phyloP scores from a whole-genome alignment of 192 early-diverging fungal genomes.

The Lobosporangium transversale region DNA sequence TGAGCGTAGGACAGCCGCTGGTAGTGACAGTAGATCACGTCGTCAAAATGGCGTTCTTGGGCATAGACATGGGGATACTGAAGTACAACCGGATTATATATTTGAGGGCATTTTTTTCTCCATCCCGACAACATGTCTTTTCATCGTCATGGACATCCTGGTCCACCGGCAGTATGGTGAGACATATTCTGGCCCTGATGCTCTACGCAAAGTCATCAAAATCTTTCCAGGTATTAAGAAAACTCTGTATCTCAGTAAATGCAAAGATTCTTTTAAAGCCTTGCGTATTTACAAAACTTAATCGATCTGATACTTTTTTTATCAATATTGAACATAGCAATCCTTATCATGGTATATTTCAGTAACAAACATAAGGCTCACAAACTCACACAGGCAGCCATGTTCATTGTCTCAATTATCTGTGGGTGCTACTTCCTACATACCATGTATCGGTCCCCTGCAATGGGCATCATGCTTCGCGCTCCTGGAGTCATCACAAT shows the following conservation, averaged over 20 bases:
- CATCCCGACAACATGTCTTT: constrained; percentile 47
- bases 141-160: constrained; percentile 51
- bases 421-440: constrained; percentile 73
- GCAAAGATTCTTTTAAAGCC: too few species aligned
- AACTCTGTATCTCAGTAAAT: too few species aligned
- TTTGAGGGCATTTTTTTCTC: constrained; percentile 52
- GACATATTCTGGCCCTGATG: constrained; percentile 23
- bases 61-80: too few species aligned
- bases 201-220: constrained; percentile 35
- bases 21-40: not conserved
- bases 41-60: not conserved
- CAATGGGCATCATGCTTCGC: constrained; percentile 76
- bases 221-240: constrained; percentile 49
- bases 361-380: constrained; percentile 63
- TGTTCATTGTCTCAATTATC: constrained; percentile 58
- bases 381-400: constrained; percentile 57
- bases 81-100: constrained; percentile 29
- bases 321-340: too few species aligned
- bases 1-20: not conserved
- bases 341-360: constrained; percentile 69
- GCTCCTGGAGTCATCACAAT: constrained; percentile 78
- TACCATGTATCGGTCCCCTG: constrained; percentile 69
- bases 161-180: constrained; percentile 49
- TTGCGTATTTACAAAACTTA: too few species aligned
- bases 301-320: too few species aligned